Percentiles rank a stretch among this genome's conserved stretches.
phyloP scores from a whole-genome alignment of 371 early-diverging fungal species.

The Coemansia linderi region DNA sequence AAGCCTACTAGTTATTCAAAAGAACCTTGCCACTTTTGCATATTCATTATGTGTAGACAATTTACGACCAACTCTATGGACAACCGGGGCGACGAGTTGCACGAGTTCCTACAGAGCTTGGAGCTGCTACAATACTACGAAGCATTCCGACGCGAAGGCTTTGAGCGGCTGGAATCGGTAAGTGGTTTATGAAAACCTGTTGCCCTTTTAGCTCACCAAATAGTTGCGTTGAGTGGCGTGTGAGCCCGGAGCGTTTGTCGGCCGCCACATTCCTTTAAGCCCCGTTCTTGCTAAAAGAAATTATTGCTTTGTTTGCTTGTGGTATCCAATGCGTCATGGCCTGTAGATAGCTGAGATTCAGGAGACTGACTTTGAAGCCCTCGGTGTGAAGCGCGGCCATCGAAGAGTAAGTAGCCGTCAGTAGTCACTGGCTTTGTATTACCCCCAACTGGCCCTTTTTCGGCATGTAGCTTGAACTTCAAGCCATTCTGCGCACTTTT shows the following conservation, averaged over 20 bases:
- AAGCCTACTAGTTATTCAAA: background rate
- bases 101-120: slow-evolving; percentile 30
- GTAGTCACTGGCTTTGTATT: background rate
- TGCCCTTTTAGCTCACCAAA: background rate
- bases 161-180: slow-evolving; percentile 52
- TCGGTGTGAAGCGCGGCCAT: slow-evolving; percentile 47
- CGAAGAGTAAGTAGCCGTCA: slow-evolving; percentile 47
- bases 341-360: slow-evolving; percentile 52
- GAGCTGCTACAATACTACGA: slow-evolving; percentile 49
- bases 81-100: slow-evolving; percentile 19
- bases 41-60: background rate
- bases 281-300: background rate
- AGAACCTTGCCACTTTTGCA: background rate
- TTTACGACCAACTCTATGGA: slow-evolving; percentile 18
- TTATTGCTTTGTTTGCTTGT: background rate
- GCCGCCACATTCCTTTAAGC: background rate
- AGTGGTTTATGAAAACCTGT: slow-evolving; percentile 10
- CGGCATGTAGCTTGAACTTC: background rate
- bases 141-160: slow-evolving; percentile 49
- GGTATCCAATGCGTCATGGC: background rate
- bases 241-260: background rate
- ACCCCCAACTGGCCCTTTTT: background rate
- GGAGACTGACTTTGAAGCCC: slow-evolving; percentile 47
- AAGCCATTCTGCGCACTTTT: background rate
- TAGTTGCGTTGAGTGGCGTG: background rate